Evolutionary conservation across 306 rosid genomes (phyloP).

Genomic region (Purshia tridentata): DNA sequence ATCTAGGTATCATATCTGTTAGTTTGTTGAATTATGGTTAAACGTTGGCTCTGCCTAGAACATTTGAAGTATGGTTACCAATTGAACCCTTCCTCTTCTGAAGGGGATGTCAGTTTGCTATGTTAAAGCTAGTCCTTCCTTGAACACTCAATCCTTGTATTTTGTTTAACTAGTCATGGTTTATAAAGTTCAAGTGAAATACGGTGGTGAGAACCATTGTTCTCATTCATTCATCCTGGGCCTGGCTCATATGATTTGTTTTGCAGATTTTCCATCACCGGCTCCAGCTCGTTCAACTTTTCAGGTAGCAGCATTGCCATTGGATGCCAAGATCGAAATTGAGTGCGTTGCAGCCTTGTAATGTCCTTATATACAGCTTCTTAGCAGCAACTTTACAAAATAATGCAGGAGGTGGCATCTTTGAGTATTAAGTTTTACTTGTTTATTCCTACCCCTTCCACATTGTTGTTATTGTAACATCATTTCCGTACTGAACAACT

Average conservation of each 20-base stretch:
- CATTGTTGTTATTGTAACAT: background rate
- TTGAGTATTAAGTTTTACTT: background rate
- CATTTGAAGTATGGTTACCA: background rate
- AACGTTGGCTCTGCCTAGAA: background rate
- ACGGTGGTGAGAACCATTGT: background rate
- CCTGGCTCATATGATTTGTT: background rate
- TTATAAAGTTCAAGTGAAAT: background rate
- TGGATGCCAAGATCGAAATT: constrained; percentile 92
- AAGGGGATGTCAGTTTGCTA: background rate
- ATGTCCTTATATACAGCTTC: constrained; percentile 3
- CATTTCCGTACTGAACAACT: background rate
- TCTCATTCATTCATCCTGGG: background rate
- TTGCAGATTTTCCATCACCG: constrained; percentile 71
- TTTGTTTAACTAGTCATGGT: too few species aligned
- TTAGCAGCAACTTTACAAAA: constrained; percentile 29
- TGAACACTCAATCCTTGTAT: too few species aligned
- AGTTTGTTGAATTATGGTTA: background rate
- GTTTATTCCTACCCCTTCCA: background rate
- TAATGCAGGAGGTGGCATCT: constrained; percentile 35
- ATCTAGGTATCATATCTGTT: background rate
- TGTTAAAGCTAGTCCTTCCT: too few species aligned
- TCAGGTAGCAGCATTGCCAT: constrained; percentile 88
- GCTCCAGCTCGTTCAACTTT: constrained; percentile 91
- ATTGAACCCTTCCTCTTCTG: background rate
- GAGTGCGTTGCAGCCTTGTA: constrained; percentile 83